Conservation (phyloP, 345 rosid genomes). For the Boechera divaricarpa region DNA sequence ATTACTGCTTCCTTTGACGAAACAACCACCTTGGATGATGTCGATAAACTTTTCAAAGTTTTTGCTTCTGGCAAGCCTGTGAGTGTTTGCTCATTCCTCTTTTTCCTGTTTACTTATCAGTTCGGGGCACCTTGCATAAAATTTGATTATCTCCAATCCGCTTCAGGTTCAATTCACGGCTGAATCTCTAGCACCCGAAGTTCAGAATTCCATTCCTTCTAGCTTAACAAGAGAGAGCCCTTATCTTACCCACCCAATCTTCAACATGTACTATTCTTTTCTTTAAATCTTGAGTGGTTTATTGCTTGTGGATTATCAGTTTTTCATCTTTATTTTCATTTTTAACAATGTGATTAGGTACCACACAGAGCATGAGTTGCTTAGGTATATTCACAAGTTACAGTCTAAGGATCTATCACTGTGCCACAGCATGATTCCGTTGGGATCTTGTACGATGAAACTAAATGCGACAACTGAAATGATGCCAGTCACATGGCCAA, state of each 20-base stretch:
- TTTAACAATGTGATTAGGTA: slow-evolving; percentile 54
- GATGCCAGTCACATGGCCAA: slow-evolving; percentile 98
- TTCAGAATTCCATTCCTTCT: slow-evolving; percentile 73
- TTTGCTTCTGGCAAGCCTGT: slow-evolving; percentile 84
- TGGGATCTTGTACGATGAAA: slow-evolving; percentile 99
- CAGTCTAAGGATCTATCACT: slow-evolving; percentile 92
- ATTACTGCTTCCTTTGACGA: slow-evolving; percentile 93
- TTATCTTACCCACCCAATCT: slow-evolving; percentile 79
- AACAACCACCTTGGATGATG: slow-evolving; percentile 94
- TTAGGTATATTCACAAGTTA: slow-evolving; percentile 77
- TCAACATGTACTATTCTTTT: slow-evolving; percentile 66
- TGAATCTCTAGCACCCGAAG: slow-evolving; percentile 87
- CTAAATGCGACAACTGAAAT: slow-evolving; percentile 96
- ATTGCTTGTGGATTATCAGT: slow-evolving; percentile 28
- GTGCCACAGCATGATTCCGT: slow-evolving; percentile 99
- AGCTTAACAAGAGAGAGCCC: slow-evolving; percentile 72
- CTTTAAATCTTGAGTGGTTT: slow-evolving; percentile 32
- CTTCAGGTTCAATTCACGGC: slow-evolving; percentile 85
- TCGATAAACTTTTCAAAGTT: slow-evolving; percentile 77
- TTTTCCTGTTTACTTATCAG: slow-evolving; percentile 18
- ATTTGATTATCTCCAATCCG: neutral
- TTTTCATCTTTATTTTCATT: slow-evolving; percentile 35
- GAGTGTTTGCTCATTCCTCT: slow-evolving; percentile 46
- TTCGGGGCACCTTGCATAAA: slow-evolving; percentile 28
- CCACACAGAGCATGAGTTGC: slow-evolving; percentile 96